Evolutionary conservation across 257 asterid genomes (phyloP).

Genomic region (Eustoma russellianum): DNA sequence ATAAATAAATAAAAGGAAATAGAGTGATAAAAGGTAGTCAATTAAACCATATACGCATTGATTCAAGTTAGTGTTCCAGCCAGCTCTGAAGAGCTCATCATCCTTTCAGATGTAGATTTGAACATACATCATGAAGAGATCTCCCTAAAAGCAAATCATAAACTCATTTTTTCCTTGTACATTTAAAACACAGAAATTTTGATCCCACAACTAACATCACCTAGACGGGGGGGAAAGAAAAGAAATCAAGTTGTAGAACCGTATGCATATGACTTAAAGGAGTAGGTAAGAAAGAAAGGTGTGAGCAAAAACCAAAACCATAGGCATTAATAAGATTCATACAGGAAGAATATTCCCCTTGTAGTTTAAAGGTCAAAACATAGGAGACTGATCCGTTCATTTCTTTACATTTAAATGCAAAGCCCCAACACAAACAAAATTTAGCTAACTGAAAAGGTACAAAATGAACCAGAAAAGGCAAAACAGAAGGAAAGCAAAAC

Average conservation of each 20-base stretch:
- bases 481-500: too few species aligned
- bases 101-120: not conserved
- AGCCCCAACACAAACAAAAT: too few species aligned
- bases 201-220: too few species aligned
- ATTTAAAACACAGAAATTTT: too few species aligned
- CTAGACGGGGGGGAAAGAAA: too few species aligned
- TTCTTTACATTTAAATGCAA: not conserved
- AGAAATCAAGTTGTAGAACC: too few species aligned
- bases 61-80: not conserved
- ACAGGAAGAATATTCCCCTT: not conserved
- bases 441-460: too few species aligned
- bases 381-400: not conserved
- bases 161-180: too few species aligned
- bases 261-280: not conserved
- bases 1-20: not conserved
- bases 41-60: too few species aligned
- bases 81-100: not conserved
- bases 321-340: not conserved
- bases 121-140: too few species aligned
- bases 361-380: not conserved
- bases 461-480: too few species aligned
- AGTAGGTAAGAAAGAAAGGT: not conserved
- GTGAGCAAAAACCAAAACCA: not conserved
- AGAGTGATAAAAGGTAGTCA: not conserved
- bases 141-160: too few species aligned